Evolutionary conservation across 805 yeast genomes (phyloP), one percentile per base, ranked within the genome.

Genomic region (Starmera caribaea): DNA sequence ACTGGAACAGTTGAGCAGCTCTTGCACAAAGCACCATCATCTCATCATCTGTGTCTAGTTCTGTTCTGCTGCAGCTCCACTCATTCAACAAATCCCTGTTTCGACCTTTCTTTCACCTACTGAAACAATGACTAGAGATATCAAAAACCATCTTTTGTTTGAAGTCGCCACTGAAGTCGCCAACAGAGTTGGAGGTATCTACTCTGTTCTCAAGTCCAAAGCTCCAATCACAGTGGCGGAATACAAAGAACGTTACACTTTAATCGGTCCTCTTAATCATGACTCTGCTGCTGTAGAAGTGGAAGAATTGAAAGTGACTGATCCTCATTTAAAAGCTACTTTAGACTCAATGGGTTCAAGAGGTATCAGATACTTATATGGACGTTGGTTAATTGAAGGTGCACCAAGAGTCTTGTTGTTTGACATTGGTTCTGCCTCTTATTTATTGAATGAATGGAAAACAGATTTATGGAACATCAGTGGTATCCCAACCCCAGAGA

Each of bases 131-230:
- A 66, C 82, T 27, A 76, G 97, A 64, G 96, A 87, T 68, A 79
- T 90, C 45, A 76, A 81, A 53, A 81, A 85, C 59, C 96, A 87
- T 58, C 68, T 89, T 40, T 72, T 92, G 37, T 88, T 90, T 55
- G 98, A 90, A 66, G 82, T 86, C 35, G 95, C 97, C 45, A 90
- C 98, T 2, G 98, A 90, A 60, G 97, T 90, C 38, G 97, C 97
- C 53, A 89, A 92, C 68, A 73, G 94, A 53, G 97, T 90, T 16
- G 98, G 98, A 38, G 98, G 98, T 30, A 90, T 90, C 59, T 90
- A 90, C 66, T 89, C 97, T 7, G 98, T 90, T 38, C 73, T 90
- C 55, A 92, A 92, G 61, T 86, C 96, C 10, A 90, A 90, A 63
- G 97, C 97, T 8, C 97, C 97, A 8, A 88, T 89, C 44, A 90